Conservation (phyloP, 2,329 filamentous ascomycete genomes). For the Blumeriella jaapii region DNA sequence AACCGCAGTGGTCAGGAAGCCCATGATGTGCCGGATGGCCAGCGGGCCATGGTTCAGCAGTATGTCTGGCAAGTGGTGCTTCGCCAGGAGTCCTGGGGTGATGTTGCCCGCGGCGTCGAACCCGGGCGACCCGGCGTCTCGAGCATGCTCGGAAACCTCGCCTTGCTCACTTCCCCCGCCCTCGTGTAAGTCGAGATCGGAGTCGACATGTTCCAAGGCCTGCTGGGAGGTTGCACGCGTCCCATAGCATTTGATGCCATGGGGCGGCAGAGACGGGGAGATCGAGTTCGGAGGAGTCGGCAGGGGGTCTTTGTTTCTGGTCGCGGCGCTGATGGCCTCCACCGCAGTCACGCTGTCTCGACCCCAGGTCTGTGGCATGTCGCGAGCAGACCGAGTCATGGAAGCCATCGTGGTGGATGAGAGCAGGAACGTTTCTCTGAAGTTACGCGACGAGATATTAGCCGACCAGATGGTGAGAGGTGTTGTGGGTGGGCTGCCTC, state of each 20-base stretch:
- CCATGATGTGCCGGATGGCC: constrained; percentile 92
- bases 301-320: constrained; percentile 47
- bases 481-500: constrained; percentile 22
- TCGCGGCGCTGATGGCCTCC: constrained; percentile 52
- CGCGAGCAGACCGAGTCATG: constrained; percentile 52
- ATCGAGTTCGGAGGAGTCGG: constrained; percentile 93
- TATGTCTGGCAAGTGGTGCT: constrained; percentile 82
- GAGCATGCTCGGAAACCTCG: constrained; percentile 11
- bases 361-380: constrained; percentile 48
- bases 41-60: constrained; percentile 80
- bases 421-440: constrained; percentile 26
- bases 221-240: constrained; percentile 25
- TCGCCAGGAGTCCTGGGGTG: constrained; percentile 74
- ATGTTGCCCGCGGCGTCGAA: constrained; percentile 72
- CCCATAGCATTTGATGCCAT: constrained; percentile 58
- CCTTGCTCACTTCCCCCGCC: constrained; percentile 33
- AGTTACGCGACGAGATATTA: constrained; percentile 22
- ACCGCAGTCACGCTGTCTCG: constrained; percentile 65
- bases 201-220: constrained; percentile 58
- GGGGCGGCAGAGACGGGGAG: constrained; percentile 74
- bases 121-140: constrained; percentile 25
- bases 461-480: constrained; percentile 9
- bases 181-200: constrained; percentile 78
- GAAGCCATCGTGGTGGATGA: constrained; percentile 43
- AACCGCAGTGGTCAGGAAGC: constrained; percentile 83